Conservation (phyloP, 352 stramenopile genomes). For the Pythium biforme region DNA sequence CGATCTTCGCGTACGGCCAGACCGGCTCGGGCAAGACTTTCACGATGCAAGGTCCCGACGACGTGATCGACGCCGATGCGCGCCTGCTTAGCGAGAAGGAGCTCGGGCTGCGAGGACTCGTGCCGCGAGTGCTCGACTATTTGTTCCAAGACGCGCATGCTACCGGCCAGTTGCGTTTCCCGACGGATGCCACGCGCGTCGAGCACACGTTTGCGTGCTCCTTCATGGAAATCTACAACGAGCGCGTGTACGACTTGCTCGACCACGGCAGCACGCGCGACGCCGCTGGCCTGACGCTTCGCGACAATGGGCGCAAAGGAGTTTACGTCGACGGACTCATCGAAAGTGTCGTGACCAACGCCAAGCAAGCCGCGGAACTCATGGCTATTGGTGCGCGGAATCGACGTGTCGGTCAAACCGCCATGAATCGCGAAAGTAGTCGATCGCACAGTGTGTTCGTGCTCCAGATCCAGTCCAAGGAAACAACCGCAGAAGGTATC, state of each 20-base stretch:
- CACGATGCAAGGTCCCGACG: slow-evolving; percentile 81
- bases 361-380: slow-evolving; percentile 64
- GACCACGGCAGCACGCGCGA: slow-evolving; percentile 61
- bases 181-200: slow-evolving; percentile 29
- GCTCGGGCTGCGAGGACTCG: slow-evolving; percentile 53
- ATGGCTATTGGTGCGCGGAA: slow-evolving; percentile 79
- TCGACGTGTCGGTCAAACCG: slow-evolving; percentile 73
- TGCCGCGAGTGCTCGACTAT: slow-evolving; percentile 81
- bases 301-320: slow-evolving; percentile 70
- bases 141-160: slow-evolving; percentile 57
- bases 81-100: slow-evolving; percentile 31
- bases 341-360: slow-evolving; percentile 66
- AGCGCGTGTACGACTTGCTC: slow-evolving; percentile 92
- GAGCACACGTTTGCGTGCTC: slow-evolving; percentile 78
- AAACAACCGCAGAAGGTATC: slow-evolving; percentile 50
- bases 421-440: slow-evolving; percentile 86
- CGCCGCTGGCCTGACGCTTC: slow-evolving; percentile 52
- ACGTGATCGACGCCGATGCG: slow-evolving; percentile 53
- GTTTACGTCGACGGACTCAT: slow-evolving; percentile 79
- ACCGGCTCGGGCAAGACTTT: slow-evolving; percentile 86
- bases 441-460: slow-evolving; percentile 87
- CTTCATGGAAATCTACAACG: slow-evolving; percentile 96
- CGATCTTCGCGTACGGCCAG: slow-evolving; percentile 87
- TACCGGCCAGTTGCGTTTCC: slow-evolving; percentile 6
- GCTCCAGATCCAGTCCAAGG: slow-evolving; percentile 70